Evolutionary conservation across 805 yeast species (phyloP).

Genomic region (Lachancea fermentati): DNA sequence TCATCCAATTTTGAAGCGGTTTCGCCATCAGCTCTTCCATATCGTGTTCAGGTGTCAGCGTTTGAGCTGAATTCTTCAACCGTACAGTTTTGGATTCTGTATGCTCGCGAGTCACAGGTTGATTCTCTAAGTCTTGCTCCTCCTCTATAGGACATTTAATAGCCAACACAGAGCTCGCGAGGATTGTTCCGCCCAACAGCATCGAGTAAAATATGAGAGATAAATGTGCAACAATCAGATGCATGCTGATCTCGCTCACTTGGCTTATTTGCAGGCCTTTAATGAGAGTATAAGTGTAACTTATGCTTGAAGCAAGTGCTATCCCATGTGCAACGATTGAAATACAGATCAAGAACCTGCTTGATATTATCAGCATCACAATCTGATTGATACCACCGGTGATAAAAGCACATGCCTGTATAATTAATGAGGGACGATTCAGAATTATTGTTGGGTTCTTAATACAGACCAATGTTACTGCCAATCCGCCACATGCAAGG

Average conservation of each 20-base stretch:
- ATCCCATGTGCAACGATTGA: neutral
- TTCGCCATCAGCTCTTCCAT: constrained; percentile 3
- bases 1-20: constrained; percentile 11
- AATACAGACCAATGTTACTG: constrained; percentile 7
- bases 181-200: constrained; percentile 3
- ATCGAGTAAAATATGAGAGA: constrained; percentile 5
- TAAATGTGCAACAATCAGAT: constrained; percentile 5
- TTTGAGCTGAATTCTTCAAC: constrained; percentile 31
- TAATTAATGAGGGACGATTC: constrained; percentile 3
- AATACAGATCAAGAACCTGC: neutral
- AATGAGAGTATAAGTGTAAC: neutral
- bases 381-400: neutral
- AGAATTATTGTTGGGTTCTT: neutral
- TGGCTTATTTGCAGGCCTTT: neutral
- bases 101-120: constrained; percentile 1
- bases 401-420: constrained; percentile 2
- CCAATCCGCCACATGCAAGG: constrained; percentile 5
- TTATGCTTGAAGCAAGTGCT: constrained; percentile 1
- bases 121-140: neutral
- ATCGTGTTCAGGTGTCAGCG: constrained; percentile 30
- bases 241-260: too few relatives aligned
- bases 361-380: neutral
- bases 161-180: neutral
- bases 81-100: constrained; percentile 17
- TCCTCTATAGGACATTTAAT: neutral